phyloP scores from a whole-genome alignment of 2,329 filamentous ascomycete genomes.

The Paracorniculantispora psalliotae region DNA sequence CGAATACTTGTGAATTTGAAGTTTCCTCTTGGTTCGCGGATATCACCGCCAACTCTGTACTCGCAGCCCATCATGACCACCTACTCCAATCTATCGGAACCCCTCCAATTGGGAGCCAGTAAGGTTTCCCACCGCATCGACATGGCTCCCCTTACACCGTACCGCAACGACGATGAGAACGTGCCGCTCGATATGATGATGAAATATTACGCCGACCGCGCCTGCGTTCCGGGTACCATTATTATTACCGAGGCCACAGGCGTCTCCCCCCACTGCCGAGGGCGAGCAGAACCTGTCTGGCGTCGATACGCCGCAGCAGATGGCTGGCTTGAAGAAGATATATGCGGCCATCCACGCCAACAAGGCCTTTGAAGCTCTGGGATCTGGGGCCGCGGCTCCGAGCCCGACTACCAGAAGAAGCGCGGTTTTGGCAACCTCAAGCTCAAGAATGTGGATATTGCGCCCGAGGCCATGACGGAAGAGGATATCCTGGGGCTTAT shows the following conservation, averaged over 20 bases:
- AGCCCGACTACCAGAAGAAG: not conserved
- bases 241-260: conserved; percentile 42
- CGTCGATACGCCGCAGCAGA: conserved; percentile 45
- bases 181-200: conserved; percentile 20
- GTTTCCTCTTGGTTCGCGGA: too few relatives aligned
- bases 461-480: conserved; percentile 56
- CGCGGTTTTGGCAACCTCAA: not conserved
- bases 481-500: conserved; percentile 58
- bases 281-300: conserved; percentile 44
- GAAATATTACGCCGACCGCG: conserved; percentile 38
- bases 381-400: conserved; percentile 49
- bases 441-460: not conserved
- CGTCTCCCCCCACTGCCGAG: conserved; percentile 26
- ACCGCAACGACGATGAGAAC: conserved; percentile 21
- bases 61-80: not conserved
- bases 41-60: too few relatives aligned
- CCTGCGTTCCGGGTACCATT: conserved; percentile 32
- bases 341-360: conserved; percentile 60
- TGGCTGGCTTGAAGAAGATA: conserved; percentile 55
- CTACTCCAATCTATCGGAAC: conserved; percentile 22
- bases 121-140: conserved; percentile 28
- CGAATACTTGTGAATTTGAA: too few relatives aligned
- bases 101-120: conserved; percentile 25
- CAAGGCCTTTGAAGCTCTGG: conserved; percentile 59
- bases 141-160: conserved; percentile 14